Percentiles rank a stretch among this genome's conserved stretches.
Conservation (phyloP, 768 basidiomycete genomes). For the Podaxis sp. region DNA sequence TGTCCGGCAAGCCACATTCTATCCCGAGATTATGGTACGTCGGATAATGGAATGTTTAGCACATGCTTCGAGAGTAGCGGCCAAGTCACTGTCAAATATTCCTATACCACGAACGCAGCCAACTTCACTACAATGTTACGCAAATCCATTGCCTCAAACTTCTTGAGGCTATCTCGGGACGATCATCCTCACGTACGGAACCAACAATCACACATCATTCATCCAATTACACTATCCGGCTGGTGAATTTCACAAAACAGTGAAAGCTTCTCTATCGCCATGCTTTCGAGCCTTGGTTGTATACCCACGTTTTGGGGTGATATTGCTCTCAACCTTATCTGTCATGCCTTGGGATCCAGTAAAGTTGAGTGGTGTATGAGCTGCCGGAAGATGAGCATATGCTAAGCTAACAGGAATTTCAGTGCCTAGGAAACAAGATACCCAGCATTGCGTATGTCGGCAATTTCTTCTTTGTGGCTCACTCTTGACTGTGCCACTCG, state of each 20-base stretch:
- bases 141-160: not conserved
- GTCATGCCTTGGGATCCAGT: slow-evolving; percentile 64
- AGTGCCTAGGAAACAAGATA: slow-evolving; percentile 42
- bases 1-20: too few relatives aligned
- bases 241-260: not conserved
- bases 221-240: not conserved
- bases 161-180: not conserved
- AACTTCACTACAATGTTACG: too few relatives aligned
- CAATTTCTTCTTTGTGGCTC: not conserved
- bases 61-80: too few relatives aligned
- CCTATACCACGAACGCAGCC: too few relatives aligned
- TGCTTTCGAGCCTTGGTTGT: not conserved
- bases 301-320: not conserved
- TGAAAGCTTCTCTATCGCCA: not conserved
- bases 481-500: not conserved
- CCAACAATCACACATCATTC: not conserved
- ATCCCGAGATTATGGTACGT: too few relatives aligned
- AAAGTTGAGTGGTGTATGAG: slow-evolving; percentile 43
- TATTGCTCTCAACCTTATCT: not conserved
- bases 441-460: slow-evolving; percentile 43
- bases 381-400: not conserved
- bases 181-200: not conserved
- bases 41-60: too few relatives aligned
- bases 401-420: not conserved
- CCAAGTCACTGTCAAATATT: too few relatives aligned